Conservation (phyloP, 1,139 yeast species). For the Saccharomycopsis hybrid region DNA sequence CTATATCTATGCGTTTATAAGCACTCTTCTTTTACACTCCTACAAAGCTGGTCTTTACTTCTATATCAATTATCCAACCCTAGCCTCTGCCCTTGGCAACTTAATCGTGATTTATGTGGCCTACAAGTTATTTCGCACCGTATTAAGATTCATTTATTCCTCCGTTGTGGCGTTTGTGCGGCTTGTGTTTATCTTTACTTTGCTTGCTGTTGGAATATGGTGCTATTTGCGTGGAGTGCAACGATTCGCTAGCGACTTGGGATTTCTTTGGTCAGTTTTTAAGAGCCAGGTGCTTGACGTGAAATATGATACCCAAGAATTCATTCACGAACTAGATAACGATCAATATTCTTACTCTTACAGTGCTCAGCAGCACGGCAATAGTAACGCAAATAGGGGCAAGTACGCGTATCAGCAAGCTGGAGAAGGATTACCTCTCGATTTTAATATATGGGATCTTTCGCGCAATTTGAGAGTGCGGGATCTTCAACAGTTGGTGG, state of each 20-base stretch:
- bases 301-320: slow-evolving; percentile 8
- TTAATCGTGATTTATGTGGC: slow-evolving; percentile 2
- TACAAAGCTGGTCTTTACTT: slow-evolving; percentile 9
- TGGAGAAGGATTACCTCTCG: too few species aligned
- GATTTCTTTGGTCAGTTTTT: not conserved
- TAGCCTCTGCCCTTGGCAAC: slow-evolving; percentile 7
- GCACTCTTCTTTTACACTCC: slow-evolving; percentile 5
- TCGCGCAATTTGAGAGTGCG: not conserved
- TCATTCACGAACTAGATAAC: slow-evolving; percentile 1
- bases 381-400: too few species aligned
- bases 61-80: slow-evolving; percentile 14
- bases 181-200: slow-evolving; percentile 1
- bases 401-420: slow-evolving; percentile 1
- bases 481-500: slow-evolving; percentile 8
- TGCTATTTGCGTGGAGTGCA: slow-evolving; percentile 12
- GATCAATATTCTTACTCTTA: not conserved
- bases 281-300: not conserved
- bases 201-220: slow-evolving; percentile 8
- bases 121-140: slow-evolving; percentile 1
- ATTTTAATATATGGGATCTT: slow-evolving; percentile 1
- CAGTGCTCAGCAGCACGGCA: too few species aligned
- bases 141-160: slow-evolving; percentile 1
- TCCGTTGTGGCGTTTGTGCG: slow-evolving; percentile 8
- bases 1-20: slow-evolving; percentile 1
- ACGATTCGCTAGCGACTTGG: slow-evolving; percentile 6